Base-by-base conservation (phyloP, 371 early-diverging fungal genomes). In the Neoconidiobolus thromboides region DNA sequence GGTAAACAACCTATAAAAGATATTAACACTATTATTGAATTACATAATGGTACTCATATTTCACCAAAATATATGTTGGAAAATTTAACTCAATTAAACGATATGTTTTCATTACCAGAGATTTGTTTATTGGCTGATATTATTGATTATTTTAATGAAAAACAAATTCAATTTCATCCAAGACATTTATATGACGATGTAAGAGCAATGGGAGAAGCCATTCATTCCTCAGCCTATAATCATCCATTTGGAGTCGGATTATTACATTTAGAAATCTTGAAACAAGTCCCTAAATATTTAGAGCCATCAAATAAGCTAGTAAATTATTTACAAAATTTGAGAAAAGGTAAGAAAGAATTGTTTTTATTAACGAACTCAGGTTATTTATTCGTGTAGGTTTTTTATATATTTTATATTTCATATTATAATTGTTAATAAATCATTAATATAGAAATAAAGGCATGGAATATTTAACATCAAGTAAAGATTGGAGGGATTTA, bases 101-200 rank as follows among this genome's bases (percentile, higher is more conserved):
- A 82, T 60, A 60, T 82, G 3, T 82, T 80, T 55, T 75, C 75
- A 4, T 68, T 77, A 48, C 82, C 82, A 0, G 79, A 80, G 61
- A 77, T 71, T 9, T 76, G 77, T 7, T 48, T 81, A 36, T 60
- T 80, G 42, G 78, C 78, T 26, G 82, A 82, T 61, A 62, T 82
- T 1, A 69, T 76, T 2, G 79, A 82, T 66, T 76, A 76, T 50
- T 82, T 82, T 61, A 66, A 68, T 39, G 79, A 80, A 10, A 65
- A 75, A 48, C 58, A 69, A 36, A 74, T 77, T 41, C 67, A 69
- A 36, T 80, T 82, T 57, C 79, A 80, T 64, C 79, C 80, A 56
- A 74, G 79, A 15, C 78, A 80, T 55, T 62, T 82, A n/a, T 76
- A 74, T 2, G 80, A 82, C 56, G 82, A 82, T 60, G 73, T 82